Conservation (phyloP, 495 filamentous ascomycete genomes). For the Aspergillus sclerotioniger region DNA sequence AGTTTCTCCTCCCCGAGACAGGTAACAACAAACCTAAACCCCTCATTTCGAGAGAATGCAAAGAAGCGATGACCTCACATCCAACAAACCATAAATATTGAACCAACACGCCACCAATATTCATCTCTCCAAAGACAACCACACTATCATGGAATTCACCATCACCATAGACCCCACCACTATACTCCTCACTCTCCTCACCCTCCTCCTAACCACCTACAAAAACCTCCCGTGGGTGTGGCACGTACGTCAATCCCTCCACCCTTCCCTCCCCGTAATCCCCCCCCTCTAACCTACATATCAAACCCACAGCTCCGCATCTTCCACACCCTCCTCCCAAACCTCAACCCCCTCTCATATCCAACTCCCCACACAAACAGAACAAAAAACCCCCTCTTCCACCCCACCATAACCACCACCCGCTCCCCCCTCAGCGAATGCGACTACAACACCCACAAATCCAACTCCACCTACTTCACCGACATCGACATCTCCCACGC, state of each 20-base stretch:
- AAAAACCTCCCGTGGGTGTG: neutral
- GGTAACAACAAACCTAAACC: neutral
- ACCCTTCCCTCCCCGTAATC: neutral
- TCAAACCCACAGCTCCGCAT: neutral
- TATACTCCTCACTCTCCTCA: neutral
- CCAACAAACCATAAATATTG: neutral
- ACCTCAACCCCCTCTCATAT: neutral
- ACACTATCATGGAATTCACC: too few relatives aligned
- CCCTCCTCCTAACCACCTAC: neutral
- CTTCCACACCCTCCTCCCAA: neutral
- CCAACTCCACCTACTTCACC: conserved; percentile 78
- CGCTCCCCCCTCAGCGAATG: conserved; percentile 29
- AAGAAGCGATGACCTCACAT: neutral
- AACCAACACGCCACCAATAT: neutral
- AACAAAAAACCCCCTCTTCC: too few relatives aligned
- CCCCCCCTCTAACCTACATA: neutral
- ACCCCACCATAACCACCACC: neutral
- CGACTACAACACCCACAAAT: conserved; percentile 61
- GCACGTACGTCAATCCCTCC: neutral
- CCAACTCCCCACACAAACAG: neutral
- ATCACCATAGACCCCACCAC: neutral
- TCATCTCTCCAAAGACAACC: neutral
- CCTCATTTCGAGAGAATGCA: neutral
- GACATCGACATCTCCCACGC: conserved; percentile 74
- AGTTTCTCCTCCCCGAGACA: neutral